Evolutionary conservation across 441 rosid species (phyloP), one percentile per base, ranked within the genome.

Genomic region (Hypseocharis bilobata): DNA sequence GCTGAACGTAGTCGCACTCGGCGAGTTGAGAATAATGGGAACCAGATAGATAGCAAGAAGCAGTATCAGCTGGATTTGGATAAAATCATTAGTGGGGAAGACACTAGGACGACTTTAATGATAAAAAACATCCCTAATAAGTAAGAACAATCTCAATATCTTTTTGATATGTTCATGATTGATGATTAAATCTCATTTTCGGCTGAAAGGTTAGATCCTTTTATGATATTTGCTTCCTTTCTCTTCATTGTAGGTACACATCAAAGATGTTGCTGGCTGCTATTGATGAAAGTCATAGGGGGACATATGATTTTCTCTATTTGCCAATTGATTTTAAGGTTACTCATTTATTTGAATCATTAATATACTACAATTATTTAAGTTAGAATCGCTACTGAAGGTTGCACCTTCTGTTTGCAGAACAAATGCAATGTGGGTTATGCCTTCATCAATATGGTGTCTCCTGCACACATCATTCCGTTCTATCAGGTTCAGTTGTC

Each of bases 371-470:
- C 36, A 54, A 11, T 32, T 45, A 59, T 42, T 13, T 42, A 7
- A 56, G 30, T 62, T 45, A 66, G 47, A 57, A 34, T 70, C 56
- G 7, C 38, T 60, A 29, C 44, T 40, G 74, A 72, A 66, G 11
- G 27, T 13, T 54, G 65, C 36, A 64, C 49, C 70, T 47, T 70
- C 1, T 68, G 61, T 63, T 60, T 84, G 81, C 87, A 89, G 93
- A 89, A 87, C 79, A 89, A 87, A 65, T 89, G 96, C 82, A 89
- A 89, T 64, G 89, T 85, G 77, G 96, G 96, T 14, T 82, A 89
- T 19, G 96, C 96, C 66, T 89, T 89, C 77, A 80, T 87, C 76
- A 89, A 89, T 75, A 83, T 89, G 93, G 80, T 84, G 68, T 84
- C 88, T 72, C 93, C 96, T 6, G 77, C 86, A 19, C 91, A 78